phyloP scores from a whole-genome alignment of 2,329 filamentous ascomycete genomes.

The Fusarium proliferatum region DNA sequence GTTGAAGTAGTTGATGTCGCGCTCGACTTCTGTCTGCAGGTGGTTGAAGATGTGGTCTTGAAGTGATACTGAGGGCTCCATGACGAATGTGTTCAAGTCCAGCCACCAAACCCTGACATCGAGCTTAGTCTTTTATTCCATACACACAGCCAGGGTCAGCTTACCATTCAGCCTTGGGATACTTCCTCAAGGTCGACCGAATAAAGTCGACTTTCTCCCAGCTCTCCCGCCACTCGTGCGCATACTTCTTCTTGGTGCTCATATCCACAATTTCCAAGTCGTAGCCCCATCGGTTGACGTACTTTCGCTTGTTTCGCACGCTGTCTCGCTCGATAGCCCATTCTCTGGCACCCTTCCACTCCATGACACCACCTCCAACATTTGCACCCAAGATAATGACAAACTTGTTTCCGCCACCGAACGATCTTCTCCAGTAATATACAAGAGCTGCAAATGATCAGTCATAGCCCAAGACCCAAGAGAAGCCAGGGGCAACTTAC shows the following conservation, averaged over 20 bases:
- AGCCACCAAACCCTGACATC: slow-evolving; percentile 99
- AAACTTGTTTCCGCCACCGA: slow-evolving; percentile 88
- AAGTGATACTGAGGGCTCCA: slow-evolving; percentile 93
- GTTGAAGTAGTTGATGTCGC: slow-evolving; percentile 97
- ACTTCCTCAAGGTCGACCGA: slow-evolving; percentile 88
- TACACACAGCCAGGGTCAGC: slow-evolving; percentile 45
- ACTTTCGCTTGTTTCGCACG: slow-evolving; percentile 92
- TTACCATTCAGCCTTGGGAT: slow-evolving; percentile 96
- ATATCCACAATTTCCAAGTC: slow-evolving; percentile 97
- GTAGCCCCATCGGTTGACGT: slow-evolving; percentile 90
- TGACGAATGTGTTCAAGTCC: slow-evolving; percentile 96
- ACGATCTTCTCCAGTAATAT: slow-evolving; percentile 76
- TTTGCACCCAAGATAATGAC: slow-evolving; percentile 96
- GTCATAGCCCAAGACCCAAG: background rate
- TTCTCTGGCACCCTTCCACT: slow-evolving; percentile 96
- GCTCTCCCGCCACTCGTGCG: slow-evolving; percentile 98
- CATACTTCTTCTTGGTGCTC: slow-evolving; percentile 98
- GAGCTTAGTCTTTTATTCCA: slow-evolving; percentile 15
- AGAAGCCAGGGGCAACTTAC: slow-evolving; percentile 64
- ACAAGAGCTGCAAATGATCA: slow-evolving; percentile 48
- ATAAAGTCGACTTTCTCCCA: slow-evolving; percentile 99
- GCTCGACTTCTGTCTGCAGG: slow-evolving; percentile 80
- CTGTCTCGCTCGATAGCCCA: slow-evolving; percentile 99
- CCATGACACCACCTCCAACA: slow-evolving; percentile 96
- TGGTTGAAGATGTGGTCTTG: slow-evolving; percentile 91